A percentile compares a stretch with the other conserved stretches of the same genome.
These are phyloP conservation scores for Leccinum pachyderme DNA, from an alignment of 1,284 basidiomycete species.

Conservation along the genomic window DNA sequence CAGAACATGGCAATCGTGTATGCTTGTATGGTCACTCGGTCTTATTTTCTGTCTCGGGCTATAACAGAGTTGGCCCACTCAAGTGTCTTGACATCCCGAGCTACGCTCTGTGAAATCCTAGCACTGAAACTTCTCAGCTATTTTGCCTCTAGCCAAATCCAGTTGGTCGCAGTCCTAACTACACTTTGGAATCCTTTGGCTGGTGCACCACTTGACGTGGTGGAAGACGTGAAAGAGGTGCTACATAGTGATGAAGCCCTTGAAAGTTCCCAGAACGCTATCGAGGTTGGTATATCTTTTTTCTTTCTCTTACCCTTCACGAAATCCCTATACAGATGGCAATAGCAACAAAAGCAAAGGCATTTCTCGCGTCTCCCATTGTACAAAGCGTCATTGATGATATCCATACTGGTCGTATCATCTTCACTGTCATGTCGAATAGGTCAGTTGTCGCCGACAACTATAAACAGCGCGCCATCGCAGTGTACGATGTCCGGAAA, in stretches of 20 bases:
- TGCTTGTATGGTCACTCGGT: slow-evolving; percentile 67
- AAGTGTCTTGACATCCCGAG: slow-evolving; percentile 67
- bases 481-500: slow-evolving; percentile 70
- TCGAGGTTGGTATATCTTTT: slow-evolving; percentile 58
- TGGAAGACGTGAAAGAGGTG: slow-evolving; percentile 57
- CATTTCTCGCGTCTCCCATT: slow-evolving; percentile 75
- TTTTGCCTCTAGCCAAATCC: slow-evolving; percentile 71
- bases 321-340: slow-evolving; percentile 61
- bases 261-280: slow-evolving; percentile 64
- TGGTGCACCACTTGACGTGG: slow-evolving; percentile 68
- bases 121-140: slow-evolving; percentile 81
- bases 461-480: slow-evolving; percentile 75
- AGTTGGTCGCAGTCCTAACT: slow-evolving; percentile 72
- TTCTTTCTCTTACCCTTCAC: not conserved
- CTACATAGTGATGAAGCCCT: slow-evolving; percentile 56
- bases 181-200: slow-evolving; percentile 79
- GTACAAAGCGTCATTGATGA: slow-evolving; percentile 83
- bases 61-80: slow-evolving; percentile 67
- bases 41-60: slow-evolving; percentile 47
- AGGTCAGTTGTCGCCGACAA: slow-evolving; percentile 82
- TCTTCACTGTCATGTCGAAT: slow-evolving; percentile 63
- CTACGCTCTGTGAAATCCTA: slow-evolving; percentile 78
- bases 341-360: slow-evolving; percentile 77
- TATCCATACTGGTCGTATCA: slow-evolving; percentile 72
- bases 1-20: slow-evolving; percentile 73